A percentile compares a stretch with the other conserved stretches of the same genome.
phyloP scores from a whole-genome alignment of 176 grass and related monocot genomes.

The Tillandsia fasciculata region DNA sequence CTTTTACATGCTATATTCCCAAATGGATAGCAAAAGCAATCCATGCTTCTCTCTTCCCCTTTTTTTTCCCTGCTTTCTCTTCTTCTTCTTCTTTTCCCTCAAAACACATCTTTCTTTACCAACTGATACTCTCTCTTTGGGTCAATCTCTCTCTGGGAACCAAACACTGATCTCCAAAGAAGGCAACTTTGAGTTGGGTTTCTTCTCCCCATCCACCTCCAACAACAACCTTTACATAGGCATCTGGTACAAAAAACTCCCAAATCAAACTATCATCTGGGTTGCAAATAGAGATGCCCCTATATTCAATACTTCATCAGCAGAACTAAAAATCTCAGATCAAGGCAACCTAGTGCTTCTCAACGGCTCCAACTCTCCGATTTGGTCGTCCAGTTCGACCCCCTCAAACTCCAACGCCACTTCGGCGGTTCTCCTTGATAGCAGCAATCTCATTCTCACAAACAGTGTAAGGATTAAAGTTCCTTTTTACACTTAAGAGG shows the following conservation, averaged over 20 bases:
- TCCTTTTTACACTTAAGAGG: no score
- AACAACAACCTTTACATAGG: conserved; percentile 30
- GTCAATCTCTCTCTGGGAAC: conserved; percentile 13
- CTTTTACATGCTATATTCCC: background rate
- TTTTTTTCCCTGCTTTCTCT: no score
- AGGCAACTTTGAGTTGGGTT: conserved; percentile 22
- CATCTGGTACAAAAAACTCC: conserved; percentile 47
- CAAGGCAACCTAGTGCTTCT: conserved; percentile 33
- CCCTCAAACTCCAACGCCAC: background rate
- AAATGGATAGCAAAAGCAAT: conserved; percentile 3
- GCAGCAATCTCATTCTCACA: conserved; percentile 36
- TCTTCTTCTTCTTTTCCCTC: conserved; percentile 8
- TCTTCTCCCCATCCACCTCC: conserved; percentile 30
- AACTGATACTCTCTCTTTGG: conserved; percentile 15
- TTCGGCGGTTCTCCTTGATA: conserved; percentile 37
- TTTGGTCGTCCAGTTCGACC: conserved; percentile 39
- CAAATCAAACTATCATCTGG: conserved; percentile 24
- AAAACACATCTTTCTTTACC: conserved; percentile 1
- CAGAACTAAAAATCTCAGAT: conserved; percentile 27
- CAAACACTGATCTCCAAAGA: conserved; percentile 21
- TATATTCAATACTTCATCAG: conserved; percentile 17
- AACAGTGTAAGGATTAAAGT: background rate
- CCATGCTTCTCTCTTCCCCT: background rate
- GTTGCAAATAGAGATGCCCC: conserved; percentile 39
- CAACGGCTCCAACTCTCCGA: background rate